Percentiles rank a stretch among this genome's conserved stretches.
phyloP scores from a whole-genome alignment of 78 protist genomes.

The Protostelium mycophagum region DNA sequence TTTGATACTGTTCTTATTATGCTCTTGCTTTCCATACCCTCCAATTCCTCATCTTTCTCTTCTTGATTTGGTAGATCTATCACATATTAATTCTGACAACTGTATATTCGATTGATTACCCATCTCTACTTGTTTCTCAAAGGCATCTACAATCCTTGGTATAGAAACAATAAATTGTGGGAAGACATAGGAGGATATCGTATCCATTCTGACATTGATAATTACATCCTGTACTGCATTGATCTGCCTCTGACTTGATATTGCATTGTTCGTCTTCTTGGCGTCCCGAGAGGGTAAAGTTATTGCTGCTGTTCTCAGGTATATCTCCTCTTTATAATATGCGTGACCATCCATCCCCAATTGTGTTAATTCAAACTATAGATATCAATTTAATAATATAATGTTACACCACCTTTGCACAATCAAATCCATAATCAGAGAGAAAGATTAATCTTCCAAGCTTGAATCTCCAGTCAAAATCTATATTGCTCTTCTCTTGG shows the following conservation, averaged over 20 bases:
- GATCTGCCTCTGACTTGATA: background rate
- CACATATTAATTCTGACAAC: no score
- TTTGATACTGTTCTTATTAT: no score
- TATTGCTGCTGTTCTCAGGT: background rate
- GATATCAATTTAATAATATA: background rate
- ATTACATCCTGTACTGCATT: background rate
- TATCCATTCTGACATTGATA: background rate
- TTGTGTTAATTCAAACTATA: no score
- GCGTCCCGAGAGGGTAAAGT: background rate
- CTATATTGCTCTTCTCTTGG: background rate
- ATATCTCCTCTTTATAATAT: background rate
- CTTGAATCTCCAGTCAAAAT: background rate
- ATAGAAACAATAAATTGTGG: background rate
- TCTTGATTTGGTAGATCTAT: no score
- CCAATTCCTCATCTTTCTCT: no score
- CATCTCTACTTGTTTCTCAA: background rate
- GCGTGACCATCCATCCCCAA: background rate
- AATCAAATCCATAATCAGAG: background rate
- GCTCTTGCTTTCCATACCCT: no score
- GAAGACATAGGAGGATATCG: background rate
- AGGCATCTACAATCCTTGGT: background rate
- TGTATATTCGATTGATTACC: no score
- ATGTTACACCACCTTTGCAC: background rate
- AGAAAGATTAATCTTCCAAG: background rate
- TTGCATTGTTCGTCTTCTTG: background rate